Percentiles rank a stretch among this genome's conserved stretches.
These are phyloP conservation scores for Pulveroboletus frians DNA, from an alignment of 768 basidiomycete species.

Conservation along the genomic window DNA sequence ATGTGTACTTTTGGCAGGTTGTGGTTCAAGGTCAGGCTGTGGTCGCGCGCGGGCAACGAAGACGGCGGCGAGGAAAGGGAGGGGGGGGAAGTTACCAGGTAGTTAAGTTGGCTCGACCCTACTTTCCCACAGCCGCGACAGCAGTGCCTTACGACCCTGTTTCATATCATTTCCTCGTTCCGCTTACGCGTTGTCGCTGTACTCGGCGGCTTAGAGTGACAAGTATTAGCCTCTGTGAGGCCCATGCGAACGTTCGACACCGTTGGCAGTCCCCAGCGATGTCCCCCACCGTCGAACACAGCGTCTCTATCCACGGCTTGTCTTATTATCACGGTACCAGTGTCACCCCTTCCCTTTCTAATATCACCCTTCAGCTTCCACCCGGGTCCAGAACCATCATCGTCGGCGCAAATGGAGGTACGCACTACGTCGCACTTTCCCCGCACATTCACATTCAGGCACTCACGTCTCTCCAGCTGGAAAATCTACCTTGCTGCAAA, in stretches of 20 bases:
- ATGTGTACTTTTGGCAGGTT: constrained; percentile 24
- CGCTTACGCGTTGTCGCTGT: no score
- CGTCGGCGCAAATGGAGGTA: constrained; percentile 92
- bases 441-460: not conserved
- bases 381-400: constrained; percentile 79
- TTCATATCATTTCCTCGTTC: not conserved
- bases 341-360: constrained; percentile 49
- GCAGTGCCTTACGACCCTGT: not conserved
- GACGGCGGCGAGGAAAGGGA: not conserved
- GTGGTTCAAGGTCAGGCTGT: constrained; percentile 20
- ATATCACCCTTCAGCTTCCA: constrained; percentile 63
- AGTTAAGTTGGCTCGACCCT: not conserved
- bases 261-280: not conserved
- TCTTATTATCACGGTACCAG: constrained; percentile 52
- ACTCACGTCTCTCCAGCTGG: constrained; percentile 49
- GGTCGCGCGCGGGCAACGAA: constrained; percentile 16
- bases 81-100: constrained; percentile 5
- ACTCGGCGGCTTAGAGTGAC: no score
- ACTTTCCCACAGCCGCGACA: constrained; percentile 3
- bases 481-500: constrained; percentile 93
- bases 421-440: constrained; percentile 19
- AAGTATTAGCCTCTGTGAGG: no score
- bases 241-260: not conserved
- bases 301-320: constrained; percentile 41
- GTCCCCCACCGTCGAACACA: constrained; percentile 2